These are phyloP conservation scores for Yarrowia keelungensis DNA, from an alignment of 805 yeast species.

Conservation along the genomic window DNA sequence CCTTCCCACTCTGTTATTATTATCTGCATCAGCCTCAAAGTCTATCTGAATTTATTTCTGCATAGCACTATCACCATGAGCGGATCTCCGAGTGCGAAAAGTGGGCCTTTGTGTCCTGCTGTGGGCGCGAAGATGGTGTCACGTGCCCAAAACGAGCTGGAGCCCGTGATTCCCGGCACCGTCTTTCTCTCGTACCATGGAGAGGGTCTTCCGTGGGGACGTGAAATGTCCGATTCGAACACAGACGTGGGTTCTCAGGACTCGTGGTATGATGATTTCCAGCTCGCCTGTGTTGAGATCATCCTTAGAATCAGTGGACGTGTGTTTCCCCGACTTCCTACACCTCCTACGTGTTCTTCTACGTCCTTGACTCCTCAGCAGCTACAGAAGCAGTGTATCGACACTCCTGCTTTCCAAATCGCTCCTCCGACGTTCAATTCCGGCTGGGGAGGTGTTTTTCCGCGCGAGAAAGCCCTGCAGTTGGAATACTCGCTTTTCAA, in stretches of 20 bases:
- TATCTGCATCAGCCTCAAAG: too few relatives aligned
- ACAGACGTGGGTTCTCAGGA: background rate
- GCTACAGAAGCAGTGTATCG: background rate
- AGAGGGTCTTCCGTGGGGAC: background rate
- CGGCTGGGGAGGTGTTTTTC: background rate
- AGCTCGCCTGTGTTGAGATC: background rate
- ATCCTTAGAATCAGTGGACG: background rate
- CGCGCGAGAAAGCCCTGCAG: background rate
- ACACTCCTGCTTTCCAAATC: background rate
- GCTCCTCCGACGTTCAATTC: background rate
- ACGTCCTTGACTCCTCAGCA: background rate
- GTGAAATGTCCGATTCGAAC: background rate
- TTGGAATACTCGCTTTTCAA: background rate
- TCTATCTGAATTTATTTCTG: too few relatives aligned
- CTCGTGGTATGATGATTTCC: background rate
- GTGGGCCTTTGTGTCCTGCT: background rate
- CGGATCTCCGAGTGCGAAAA: too few relatives aligned
- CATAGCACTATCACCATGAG: too few relatives aligned
- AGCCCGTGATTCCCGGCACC: slow-evolving; percentile 7
- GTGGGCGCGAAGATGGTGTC: background rate
- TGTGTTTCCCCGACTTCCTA: background rate
- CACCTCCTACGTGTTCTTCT: background rate
- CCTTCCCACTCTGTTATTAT: too few relatives aligned
- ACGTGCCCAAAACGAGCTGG: background rate
- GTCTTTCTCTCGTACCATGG: slow-evolving; percentile 26